Percentiles rank a stretch among this genome's conserved stretches.
phyloP scores from a whole-genome alignment of 2,329 filamentous ascomycete genomes.

The Exserohilum rostratum region DNA sequence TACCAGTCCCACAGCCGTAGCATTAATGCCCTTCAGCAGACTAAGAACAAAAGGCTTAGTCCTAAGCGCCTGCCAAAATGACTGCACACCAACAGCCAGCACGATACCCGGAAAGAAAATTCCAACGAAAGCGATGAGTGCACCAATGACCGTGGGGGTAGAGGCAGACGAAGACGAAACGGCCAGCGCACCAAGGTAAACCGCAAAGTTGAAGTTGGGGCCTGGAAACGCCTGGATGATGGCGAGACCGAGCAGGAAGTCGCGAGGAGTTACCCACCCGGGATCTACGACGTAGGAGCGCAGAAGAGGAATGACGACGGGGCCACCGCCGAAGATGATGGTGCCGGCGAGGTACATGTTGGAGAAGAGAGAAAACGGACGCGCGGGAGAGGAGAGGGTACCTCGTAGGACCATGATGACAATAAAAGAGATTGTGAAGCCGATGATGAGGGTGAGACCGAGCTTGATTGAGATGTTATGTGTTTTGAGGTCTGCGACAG shows the following conservation, averaged over 20 bases:
- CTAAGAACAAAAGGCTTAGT: conserved; percentile 44
- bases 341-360: conserved; percentile 78
- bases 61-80: conserved; percentile 48
- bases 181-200: conserved; percentile 51
- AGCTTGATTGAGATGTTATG: conserved; percentile 47
- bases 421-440: conserved; percentile 64
- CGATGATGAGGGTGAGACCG: conserved; percentile 46
- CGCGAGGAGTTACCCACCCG: conserved; percentile 71
- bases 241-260: conserved; percentile 75
- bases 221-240: conserved; percentile 74
- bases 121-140: conserved; percentile 47
- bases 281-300: conserved; percentile 63
- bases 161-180: conserved; percentile 25
- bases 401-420: conserved; percentile 59
- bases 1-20: conserved; percentile 51
- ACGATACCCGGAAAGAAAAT: conserved; percentile 52
- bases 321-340: conserved; percentile 56
- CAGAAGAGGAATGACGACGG: conserved; percentile 54
- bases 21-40: conserved; percentile 50
- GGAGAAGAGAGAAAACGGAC: conserved; percentile 67
- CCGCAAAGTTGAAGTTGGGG: conserved; percentile 63
- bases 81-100: conserved; percentile 46
- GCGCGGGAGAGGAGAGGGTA: conserved; percentile 47
- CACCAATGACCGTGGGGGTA: conserved; percentile 42
- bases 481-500: conserved; percentile 28